Evolutionary conservation across 306 rosid genomes (phyloP), one percentile per base, ranked within the genome.

Genomic region (Trifolium pratense): DNA sequence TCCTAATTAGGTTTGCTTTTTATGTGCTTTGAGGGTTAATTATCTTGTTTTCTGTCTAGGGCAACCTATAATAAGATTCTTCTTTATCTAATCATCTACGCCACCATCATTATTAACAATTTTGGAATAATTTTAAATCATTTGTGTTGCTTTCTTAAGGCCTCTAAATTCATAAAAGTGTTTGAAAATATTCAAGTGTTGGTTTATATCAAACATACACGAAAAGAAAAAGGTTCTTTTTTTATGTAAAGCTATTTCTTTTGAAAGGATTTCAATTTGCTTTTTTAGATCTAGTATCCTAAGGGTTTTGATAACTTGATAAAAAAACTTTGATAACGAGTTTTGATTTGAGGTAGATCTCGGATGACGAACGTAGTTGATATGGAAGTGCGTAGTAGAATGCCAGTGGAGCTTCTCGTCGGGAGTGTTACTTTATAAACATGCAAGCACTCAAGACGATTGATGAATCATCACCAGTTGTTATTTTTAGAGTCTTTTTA

Each of bases 61-160:
- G 66, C 16, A 75, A 40, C 46, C 79, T 75, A 75, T 56, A 26
- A 75, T 56, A 26, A 64, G 75, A 67, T 76, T 76, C 75, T 57
- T 67, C 69, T 66, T 37, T 26, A 57, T 56, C 74, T 76, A 67
- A 76, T 66, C 68, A 56, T 67, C 25, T 18, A 75, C 68, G 26
- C 74, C 48, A 66, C 59, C 49, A 17, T 67, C 55, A 13, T 66
- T 17, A 49, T 16, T 29, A 39, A 58, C 36, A 20, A 32, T 74
- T 13, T 42, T 26, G 34, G 58, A 8, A 49, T 74, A 31, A 51
- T 51, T 2, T 51, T 75, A 64, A 48, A 64, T 21, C 64, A 34
- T 21, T 75, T 75, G 6, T 3, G 55, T 51, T 75, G 65, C 63
- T 75, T 75, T 74, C 36, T 71, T 37, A 9, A 20, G 39, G 55